Conservation (phyloP, 371 early-diverging fungal genomes). For the Lichtheimia hyalospora region DNA sequence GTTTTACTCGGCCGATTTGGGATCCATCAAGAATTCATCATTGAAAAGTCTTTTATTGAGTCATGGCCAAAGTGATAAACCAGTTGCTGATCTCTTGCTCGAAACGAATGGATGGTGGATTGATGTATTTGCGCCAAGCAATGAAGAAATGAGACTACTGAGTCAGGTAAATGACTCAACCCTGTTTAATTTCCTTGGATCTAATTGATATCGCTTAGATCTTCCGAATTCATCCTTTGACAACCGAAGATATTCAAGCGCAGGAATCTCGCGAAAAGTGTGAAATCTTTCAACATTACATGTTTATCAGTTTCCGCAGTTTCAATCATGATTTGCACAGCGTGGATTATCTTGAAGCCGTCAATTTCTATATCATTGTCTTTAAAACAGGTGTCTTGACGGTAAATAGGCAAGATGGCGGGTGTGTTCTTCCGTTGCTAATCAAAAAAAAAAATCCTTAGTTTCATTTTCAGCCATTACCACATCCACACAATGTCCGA, state of each 20-base stretch:
- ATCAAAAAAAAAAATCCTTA: background rate
- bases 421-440: background rate
- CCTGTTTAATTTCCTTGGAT: no score
- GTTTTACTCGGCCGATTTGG: constrained; percentile 55
- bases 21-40: constrained; percentile 49
- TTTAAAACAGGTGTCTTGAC: constrained; percentile 63
- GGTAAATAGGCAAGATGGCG: constrained; percentile 29
- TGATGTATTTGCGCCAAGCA: constrained; percentile 80
- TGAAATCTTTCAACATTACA: constrained; percentile 89
- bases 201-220: constrained; percentile 24
- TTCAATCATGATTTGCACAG: constrained; percentile 73
- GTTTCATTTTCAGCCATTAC: constrained; percentile 64
- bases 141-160: constrained; percentile 75
- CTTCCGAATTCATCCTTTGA: constrained; percentile 81
- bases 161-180: constrained; percentile 65
- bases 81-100: constrained; percentile 35
- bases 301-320: constrained; percentile 86
- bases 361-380: constrained; percentile 85
- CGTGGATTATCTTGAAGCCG: constrained; percentile 72
- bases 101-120: constrained; percentile 81
- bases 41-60: constrained; percentile 41
- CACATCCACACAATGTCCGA: constrained; percentile 64
- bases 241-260: constrained; percentile 89
- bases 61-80: constrained; percentile 13
- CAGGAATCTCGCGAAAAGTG: constrained; percentile 93